phyloP scores from a whole-genome alignment of 139 green algal species.

The Raphidocelis subcapitata region DNA sequence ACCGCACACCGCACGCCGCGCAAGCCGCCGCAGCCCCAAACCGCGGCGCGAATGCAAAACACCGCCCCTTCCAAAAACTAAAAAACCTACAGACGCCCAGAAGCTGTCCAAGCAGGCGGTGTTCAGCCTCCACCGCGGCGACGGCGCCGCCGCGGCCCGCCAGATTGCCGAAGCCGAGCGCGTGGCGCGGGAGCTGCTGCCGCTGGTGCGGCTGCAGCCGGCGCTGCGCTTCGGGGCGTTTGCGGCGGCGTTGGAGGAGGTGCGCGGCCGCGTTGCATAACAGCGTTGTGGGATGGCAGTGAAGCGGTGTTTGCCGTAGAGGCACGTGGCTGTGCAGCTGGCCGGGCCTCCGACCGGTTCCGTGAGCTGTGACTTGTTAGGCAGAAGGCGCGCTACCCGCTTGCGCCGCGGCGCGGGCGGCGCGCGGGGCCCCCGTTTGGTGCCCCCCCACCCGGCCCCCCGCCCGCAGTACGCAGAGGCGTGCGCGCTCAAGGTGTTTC shows the following conservation, averaged over 20 bases:
- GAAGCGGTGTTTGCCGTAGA: too few relatives aligned
- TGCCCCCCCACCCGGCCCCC: too few relatives aligned
- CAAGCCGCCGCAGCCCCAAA: not conserved
- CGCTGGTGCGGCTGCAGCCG: constrained; percentile 52
- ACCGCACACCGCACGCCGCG: not conserved
- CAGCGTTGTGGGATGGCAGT: too few relatives aligned
- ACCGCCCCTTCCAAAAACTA: not conserved
- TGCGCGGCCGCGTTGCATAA: too few relatives aligned
- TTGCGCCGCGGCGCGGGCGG: too few relatives aligned
- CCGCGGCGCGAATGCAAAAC: not conserved
- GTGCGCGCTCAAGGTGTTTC: constrained; percentile 62
- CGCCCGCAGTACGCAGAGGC: constrained; percentile 71
- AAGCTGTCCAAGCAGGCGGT: constrained; percentile 82
- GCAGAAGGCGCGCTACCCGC: too few relatives aligned
- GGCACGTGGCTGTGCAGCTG: too few relatives aligned
- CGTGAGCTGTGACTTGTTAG: too few relatives aligned
- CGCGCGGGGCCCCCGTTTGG: too few relatives aligned
- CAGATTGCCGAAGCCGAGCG: constrained; percentile 17
- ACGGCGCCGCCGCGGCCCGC: not conserved
- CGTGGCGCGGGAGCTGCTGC: constrained; percentile 55
- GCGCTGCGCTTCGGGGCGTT: constrained; percentile 63
- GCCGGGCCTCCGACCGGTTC: too few relatives aligned
- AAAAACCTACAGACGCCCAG: constrained; percentile 65
- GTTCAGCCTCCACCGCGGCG: constrained; percentile 68
- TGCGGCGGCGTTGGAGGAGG: constrained; percentile 64